Evolutionary conservation across 2,329 filamentous ascomycete species (phyloP).

Genomic region (Acrocalymma vagum): DNA sequence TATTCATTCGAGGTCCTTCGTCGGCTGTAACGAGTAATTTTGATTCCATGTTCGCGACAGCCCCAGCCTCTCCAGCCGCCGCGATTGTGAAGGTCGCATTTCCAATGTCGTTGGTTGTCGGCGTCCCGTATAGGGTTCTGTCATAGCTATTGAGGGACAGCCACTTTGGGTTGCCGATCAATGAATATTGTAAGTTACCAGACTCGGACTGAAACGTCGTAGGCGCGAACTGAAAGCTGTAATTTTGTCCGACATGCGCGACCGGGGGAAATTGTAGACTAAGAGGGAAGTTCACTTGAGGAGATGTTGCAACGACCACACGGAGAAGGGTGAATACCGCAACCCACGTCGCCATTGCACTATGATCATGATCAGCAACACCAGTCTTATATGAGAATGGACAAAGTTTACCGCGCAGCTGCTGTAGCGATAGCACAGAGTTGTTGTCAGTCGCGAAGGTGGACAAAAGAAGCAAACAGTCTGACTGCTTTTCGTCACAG

Average conservation of each 20-base stretch:
- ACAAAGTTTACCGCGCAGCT: conserved; percentile 27
- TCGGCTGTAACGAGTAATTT: conserved; percentile 75
- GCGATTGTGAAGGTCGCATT: conserved; percentile 70
- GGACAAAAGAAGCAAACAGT: conserved; percentile 23
- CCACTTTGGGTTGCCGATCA: conserved; percentile 75
- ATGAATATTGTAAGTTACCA: conserved; percentile 68
- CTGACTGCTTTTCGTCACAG: conserved; percentile 28
- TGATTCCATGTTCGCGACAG: conserved; percentile 66
- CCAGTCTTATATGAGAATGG: neutral
- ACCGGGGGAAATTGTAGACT: conserved; percentile 86
- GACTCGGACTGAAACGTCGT: conserved; percentile 75
- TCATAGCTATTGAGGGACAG: conserved; percentile 72
- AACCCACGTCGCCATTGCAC: conserved; percentile 25
- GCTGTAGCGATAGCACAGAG: conserved; percentile 23
- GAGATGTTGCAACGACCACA: conserved; percentile 31
- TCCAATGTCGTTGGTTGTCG: conserved; percentile 65
- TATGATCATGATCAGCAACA: conserved; percentile 16
- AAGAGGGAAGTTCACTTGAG: conserved; percentile 71
- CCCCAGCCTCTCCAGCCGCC: conserved; percentile 73
- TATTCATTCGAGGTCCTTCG: conserved; percentile 61
- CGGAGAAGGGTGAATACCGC: conserved; percentile 23
- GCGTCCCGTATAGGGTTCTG: conserved; percentile 76
- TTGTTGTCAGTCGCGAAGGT: conserved; percentile 14
- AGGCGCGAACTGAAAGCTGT: conserved; percentile 75
- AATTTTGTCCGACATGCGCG: conserved; percentile 72